Conservation (phyloP, 352 stramenopile genomes). For the Aphanomyces invadans region DNA sequence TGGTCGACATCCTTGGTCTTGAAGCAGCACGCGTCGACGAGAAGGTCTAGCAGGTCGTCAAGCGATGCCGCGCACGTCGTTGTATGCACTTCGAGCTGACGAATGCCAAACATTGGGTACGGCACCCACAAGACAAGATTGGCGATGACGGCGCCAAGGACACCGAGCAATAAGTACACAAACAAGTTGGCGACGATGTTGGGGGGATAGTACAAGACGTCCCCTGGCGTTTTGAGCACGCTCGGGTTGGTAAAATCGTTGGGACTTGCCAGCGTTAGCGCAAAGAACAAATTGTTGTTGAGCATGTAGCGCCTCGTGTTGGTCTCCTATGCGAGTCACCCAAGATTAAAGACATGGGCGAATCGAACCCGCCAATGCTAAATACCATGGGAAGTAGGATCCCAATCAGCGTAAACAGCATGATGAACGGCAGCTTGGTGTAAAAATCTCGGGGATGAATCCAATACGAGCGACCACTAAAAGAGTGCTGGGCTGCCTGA, state of each 20-base stretch:
- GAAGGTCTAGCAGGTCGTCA: constrained; percentile 66
- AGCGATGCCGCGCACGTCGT: constrained; percentile 42
- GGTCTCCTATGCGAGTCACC: constrained; percentile 32
- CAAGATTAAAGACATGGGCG: too few species aligned
- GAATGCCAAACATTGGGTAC: constrained; percentile 69
- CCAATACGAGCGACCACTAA: constrained; percentile 48
- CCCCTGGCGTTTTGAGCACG: constrained; percentile 41
- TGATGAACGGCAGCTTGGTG: constrained; percentile 58
- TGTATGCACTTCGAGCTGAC: constrained; percentile 42
- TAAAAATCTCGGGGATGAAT: constrained; percentile 74
- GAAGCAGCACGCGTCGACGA: constrained; percentile 81
- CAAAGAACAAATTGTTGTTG: constrained; percentile 80
- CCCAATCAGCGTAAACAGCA: constrained; percentile 58
- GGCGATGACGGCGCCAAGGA: constrained; percentile 59
- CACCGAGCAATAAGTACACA: constrained; percentile 70
- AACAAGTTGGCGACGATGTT: constrained; percentile 67
- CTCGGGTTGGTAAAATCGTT: constrained; percentile 40
- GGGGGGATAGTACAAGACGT: constrained; percentile 43
- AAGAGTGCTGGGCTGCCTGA: constrained; percentile 47
- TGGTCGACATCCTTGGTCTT: constrained; percentile 81
- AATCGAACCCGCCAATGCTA: too few species aligned
- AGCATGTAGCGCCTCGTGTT: constrained; percentile 79
- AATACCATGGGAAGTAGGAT: constrained; percentile 48
- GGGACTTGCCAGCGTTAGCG: constrained; percentile 53
- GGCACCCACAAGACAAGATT: constrained; percentile 67